phyloP scores from a whole-genome alignment of 2,329 filamentous ascomycete species.

The Endoconidiophora polonica region DNA sequence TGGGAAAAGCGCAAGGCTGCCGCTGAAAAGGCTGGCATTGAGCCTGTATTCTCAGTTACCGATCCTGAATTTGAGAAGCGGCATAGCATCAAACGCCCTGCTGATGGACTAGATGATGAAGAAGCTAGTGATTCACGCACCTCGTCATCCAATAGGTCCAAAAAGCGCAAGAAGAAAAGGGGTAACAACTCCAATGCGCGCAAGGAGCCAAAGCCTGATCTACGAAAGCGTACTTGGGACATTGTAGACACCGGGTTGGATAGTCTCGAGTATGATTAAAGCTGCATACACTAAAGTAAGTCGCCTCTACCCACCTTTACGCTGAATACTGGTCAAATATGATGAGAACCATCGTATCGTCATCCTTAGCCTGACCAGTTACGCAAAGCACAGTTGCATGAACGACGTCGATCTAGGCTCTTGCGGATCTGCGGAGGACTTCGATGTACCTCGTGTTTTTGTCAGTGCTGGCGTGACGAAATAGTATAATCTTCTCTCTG shows the following conservation, averaged over 20 bases:
- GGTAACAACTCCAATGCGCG: slow-evolving; percentile 16
- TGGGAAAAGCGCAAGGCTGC: slow-evolving; percentile 11
- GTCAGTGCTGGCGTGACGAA: slow-evolving; percentile 20
- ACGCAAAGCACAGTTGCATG: slow-evolving; percentile 13
- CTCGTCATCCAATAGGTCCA: slow-evolving; percentile 19
- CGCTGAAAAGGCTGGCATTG: slow-evolving; percentile 5
- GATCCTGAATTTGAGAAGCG: slow-evolving; percentile 5
- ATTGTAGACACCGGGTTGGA: slow-evolving; percentile 44
- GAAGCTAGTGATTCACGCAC: slow-evolving; percentile 4
- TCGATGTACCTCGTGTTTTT: slow-evolving; percentile 2
- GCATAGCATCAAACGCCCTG: background rate
- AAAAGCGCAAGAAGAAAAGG: slow-evolving; percentile 22
- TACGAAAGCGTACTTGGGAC: slow-evolving; percentile 52
- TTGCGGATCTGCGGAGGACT: slow-evolving; percentile 5
- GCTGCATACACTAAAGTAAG: slow-evolving; percentile 17
- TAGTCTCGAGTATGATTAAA: slow-evolving; percentile 43
- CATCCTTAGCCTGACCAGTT: slow-evolving; percentile 78
- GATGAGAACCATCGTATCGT: slow-evolving; percentile 82
- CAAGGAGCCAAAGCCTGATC: slow-evolving; percentile 36
- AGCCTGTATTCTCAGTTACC: slow-evolving; percentile 7
- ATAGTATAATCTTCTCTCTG: slow-evolving; percentile 36
- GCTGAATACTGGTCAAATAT: slow-evolving; percentile 24
- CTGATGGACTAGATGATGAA: slow-evolving; percentile 13
- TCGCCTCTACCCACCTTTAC: slow-evolving; percentile 13
- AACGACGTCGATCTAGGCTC: slow-evolving; percentile 1